Base-by-base conservation (phyloP, 257 asterid species). In the Solanum sejunctum region DNA sequence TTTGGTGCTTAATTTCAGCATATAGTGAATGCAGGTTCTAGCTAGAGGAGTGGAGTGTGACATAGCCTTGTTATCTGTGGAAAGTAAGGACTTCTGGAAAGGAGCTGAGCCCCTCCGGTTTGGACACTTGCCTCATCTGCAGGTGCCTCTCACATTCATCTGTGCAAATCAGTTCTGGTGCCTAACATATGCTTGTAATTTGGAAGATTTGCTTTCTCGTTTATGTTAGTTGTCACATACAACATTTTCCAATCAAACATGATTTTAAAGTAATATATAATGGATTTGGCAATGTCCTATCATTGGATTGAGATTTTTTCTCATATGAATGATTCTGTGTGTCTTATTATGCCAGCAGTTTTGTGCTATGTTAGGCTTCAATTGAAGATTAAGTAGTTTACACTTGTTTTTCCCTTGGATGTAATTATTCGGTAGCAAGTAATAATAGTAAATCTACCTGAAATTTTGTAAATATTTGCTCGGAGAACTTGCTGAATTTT, bases 11-110 rank as follows among this genome's bases (percentile, higher is more conserved):
- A 17, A 32, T 78, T 52, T 78, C 12, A 11, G 10, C 17, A 52
- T 28, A 49, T 78, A 54, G 52, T 52, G 60, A 51, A 78, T 78
- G 83, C 91, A 95, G 98, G 98, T 95, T 82, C 91, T 95, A 75
- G 98, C 98, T 26, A 91, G 94, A 90, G 98, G 97, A 51, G 88
- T 95, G 83, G 98, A 95, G 86, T 95, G 98, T 86, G 98, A 95
- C 86, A 92, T 93, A 91, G 98, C 98, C 87, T 91, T 95, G 85
- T 95, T 95, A 84, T 90, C 94, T 18, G 98, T 95, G 73, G 98
- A 95, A 87, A 92, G 91, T 85, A 83, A 91, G 87, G 95, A 93
- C 61, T 95, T 95, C 84, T 95, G 98, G 98, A 88, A 92, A 88
- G 98, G 96, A 91, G 90, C 92, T 52, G 96, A 95, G 79, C 95